Evolutionary conservation across 306 rosid genomes (phyloP), one percentile per base, ranked within the genome.

Genomic region (Myrica gale): DNA sequence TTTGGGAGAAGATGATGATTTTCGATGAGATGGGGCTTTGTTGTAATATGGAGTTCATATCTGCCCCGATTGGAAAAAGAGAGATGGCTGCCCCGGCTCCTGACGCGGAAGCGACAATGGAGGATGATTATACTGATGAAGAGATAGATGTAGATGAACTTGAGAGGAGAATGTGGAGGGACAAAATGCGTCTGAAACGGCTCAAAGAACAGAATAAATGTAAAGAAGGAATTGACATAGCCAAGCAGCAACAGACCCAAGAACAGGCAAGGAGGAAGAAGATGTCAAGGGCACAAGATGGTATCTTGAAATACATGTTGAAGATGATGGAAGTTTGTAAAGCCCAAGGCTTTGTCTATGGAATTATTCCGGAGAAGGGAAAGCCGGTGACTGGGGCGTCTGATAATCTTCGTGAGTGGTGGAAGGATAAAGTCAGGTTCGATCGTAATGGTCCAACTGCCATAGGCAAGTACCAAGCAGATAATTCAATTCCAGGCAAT

Each of bases 261-360:
- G 98, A 90, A 23, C 95, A 93, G 71, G 96, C 97, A 0, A 83
- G 96, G 85, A 88, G 97, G 89, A 93, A 90, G 74, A 93, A 90
- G 87, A 93, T 93, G 97, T 89, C 98, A 0, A 79, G 96, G 73
- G 98, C 98, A 44, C 98, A 93, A 61, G 98, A 93, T 60, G 97
- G 95, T 9, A 93, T 93, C 52, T 54, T 93, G 78, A 93, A 89
- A 67, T 93, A 90, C 80, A 93, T 93, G 98, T 79, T 93, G 82
- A 93, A 90, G 76, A 93, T 93, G 91, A 93, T 93, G 95, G 98
- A 93, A 82, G 91, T 89, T 51, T 93, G 98, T 74, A 88, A 93
- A 78, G 98, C 98, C 6, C 93, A 90, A 62, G 98, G 98, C 10
- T 93, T 93, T 73, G 98, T 93, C 6, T 93, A 93, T 50, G 98